phyloP scores from a whole-genome alignment of 2,329 filamentous ascomycete genomes.

The Alternaria brassicicola region DNA sequence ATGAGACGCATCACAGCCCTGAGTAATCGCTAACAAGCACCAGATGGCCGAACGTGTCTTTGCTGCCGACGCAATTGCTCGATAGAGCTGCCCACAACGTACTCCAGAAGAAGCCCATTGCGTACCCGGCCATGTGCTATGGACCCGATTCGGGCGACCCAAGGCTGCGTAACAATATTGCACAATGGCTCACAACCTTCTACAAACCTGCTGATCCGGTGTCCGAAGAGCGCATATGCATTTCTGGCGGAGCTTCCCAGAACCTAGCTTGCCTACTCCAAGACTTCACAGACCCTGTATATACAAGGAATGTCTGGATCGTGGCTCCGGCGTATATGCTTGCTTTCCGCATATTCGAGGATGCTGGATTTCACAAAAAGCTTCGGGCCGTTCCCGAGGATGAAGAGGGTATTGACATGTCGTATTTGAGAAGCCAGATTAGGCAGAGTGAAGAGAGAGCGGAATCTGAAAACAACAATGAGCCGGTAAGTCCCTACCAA shows the following conservation, averaged over 20 bases:
- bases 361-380: slow-evolving; percentile 72
- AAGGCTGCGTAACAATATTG: slow-evolving; percentile 66
- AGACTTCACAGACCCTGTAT: slow-evolving; percentile 78
- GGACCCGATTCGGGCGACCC: slow-evolving; percentile 72
- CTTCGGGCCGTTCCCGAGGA: slow-evolving; percentile 77
- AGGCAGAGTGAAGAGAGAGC: slow-evolving; percentile 56
- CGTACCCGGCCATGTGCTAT: slow-evolving; percentile 73
- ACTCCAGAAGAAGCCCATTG: slow-evolving; percentile 65
- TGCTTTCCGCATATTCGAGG: slow-evolving; percentile 84
- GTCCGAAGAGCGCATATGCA: slow-evolving; percentile 68
- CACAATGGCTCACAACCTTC: slow-evolving; percentile 70
- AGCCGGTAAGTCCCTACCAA: slow-evolving; percentile 50
- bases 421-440: slow-evolving; percentile 61
- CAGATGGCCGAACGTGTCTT: slow-evolving; percentile 69
- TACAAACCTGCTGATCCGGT: slow-evolving; percentile 60
- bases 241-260: slow-evolving; percentile 86
- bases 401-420: slow-evolving; percentile 75
- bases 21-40: slow-evolving; percentile 24
- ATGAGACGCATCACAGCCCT: slow-evolving; percentile 2
- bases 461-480: slow-evolving; percentile 43
- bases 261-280: slow-evolving; percentile 77
- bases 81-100: slow-evolving; percentile 65
- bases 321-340: slow-evolving; percentile 83
- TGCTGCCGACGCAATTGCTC: slow-evolving; percentile 71
- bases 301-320: slow-evolving; percentile 79